Evolutionary conservation across 805 yeast species (phyloP).

Genomic region (Lipomyces japonicus): DNA sequence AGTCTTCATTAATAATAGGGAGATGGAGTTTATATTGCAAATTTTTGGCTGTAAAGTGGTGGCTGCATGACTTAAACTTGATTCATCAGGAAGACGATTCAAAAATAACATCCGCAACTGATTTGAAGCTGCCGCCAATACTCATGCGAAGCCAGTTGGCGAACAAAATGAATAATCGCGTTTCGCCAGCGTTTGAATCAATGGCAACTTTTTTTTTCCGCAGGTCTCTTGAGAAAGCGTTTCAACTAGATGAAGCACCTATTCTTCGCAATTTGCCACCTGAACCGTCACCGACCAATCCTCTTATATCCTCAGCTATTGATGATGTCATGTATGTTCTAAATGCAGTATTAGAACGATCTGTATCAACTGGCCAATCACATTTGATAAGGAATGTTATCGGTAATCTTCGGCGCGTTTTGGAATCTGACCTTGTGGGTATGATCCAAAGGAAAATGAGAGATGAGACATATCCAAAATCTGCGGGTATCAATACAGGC

Average conservation of each 20-base stretch:
- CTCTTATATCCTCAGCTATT: conserved; percentile 66
- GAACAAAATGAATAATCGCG: conserved; percentile 50
- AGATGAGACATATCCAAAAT: conserved; percentile 42
- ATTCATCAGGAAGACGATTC: neutral
- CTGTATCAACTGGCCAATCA: conserved; percentile 68
- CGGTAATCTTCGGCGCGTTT: conserved; percentile 52
- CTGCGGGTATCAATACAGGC: conserved; percentile 11
- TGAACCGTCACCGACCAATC: conserved; percentile 47
- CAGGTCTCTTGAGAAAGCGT: conserved; percentile 76
- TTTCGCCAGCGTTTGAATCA: conserved; percentile 60
- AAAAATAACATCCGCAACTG: conserved; percentile 3
- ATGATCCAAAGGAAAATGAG: conserved; percentile 50
- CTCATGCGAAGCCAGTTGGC: conserved; percentile 53
- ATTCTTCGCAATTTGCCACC: conserved; percentile 43
- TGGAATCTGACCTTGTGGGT: conserved; percentile 62
- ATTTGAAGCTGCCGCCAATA: conserved; percentile 46
- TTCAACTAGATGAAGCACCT: conserved; percentile 75
- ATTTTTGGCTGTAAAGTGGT: conserved; percentile 28
- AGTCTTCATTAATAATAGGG: conserved; percentile 70
- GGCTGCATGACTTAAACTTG: conserved; percentile 17
- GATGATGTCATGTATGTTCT: conserved; percentile 79
- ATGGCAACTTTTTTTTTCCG: conserved; percentile 65
- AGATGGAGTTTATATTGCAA: conserved; percentile 71
- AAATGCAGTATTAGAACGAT: conserved; percentile 60
- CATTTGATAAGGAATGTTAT: conserved; percentile 53